Base-by-base conservation (phyloP, 2,329 filamentous ascomycete species). In the Trichoderma pleuroti region DNA sequence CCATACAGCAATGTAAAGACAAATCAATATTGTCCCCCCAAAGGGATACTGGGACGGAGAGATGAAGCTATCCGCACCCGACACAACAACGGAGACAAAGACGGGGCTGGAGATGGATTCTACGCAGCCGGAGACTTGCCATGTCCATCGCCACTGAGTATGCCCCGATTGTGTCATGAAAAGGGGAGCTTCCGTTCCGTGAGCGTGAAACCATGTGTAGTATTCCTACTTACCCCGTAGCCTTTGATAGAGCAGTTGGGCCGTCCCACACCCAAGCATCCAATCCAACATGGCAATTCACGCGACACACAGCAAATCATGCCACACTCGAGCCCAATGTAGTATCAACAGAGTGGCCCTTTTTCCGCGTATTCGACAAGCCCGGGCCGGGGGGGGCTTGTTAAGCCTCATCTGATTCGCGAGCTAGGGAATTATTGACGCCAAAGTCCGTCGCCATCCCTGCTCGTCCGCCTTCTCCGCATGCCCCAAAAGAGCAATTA, bases 401-500 rank as follows among this genome's bases (percentile, higher is more conserved):
- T 34, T 34, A 32, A 21, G 32, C 24, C 10, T 52, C 39, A 14
- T 39, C 30, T 66, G 63, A 66, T 66, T 66, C 49, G 63, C 49
- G 30, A 56, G 24, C 62, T 26, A 36, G 63, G 63, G 63, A 36
- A n/a, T 39, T 39, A 39, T 9, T 57, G 7, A 34, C 52, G 14
- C 28, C 3, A 32, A 68, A 68, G 52, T 68, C 65, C 65, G 65
- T 21, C 4, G 24, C 21, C 54, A 59, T 34, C 32, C 54, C 12
- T 59, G 54, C 54, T n/a, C 54, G 16, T 68, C 56, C 49, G 54
- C 65, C 42, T 42, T 34, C 52, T 68, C 65, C 65, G 54, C 65
- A 68, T 68, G 65, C 14, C 65, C 26, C 12, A 49, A 68, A 66
- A 32, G 21, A 60, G 65, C 4, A 68, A 68, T 68, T 49, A 56